Evolutionary conservation across 108 stramenopile species (phyloP).

Genomic region (Fragilariopsis cylindrus): DNA sequence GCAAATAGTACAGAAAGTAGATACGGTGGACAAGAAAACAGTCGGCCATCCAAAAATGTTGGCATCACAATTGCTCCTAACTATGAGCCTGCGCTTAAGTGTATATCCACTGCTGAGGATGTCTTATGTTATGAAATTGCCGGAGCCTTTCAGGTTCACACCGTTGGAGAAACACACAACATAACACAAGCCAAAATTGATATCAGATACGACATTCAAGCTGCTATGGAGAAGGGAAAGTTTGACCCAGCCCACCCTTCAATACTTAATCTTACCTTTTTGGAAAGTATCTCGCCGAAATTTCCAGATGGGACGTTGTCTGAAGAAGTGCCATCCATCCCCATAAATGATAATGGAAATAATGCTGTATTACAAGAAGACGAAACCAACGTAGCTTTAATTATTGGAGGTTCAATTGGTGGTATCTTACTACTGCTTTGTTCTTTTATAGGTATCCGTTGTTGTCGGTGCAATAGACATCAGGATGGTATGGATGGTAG

Average conservation of each 20-base stretch:
- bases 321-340: too few relatives aligned
- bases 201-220: constrained; percentile 6
- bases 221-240: constrained; percentile 16
- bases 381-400: too few relatives aligned
- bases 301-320: not conserved
- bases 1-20: not conserved
- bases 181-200: not conserved
- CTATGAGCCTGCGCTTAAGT: not conserved
- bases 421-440: too few relatives aligned
- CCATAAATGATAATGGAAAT: too few relatives aligned
- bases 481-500: too few relatives aligned
- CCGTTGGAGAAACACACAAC: not conserved
- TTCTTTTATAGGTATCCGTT: too few relatives aligned
- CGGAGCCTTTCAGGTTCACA: constrained; percentile 20
- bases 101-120: not conserved
- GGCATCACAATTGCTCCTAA: not conserved
- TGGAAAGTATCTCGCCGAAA: not conserved
- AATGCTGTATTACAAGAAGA: too few relatives aligned
- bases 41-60: not conserved
- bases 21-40: not conserved
- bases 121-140: constrained; percentile 4
- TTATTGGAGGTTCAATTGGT: too few relatives aligned
- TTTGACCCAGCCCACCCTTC: not conserved
- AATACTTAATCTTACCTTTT: constrained; percentile 16
- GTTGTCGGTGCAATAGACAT: too few relatives aligned